These are phyloP conservation scores for Monilinia fructicola DNA, from an alignment of 2,329 filamentous ascomycete species.

Conservation along the genomic window DNA sequence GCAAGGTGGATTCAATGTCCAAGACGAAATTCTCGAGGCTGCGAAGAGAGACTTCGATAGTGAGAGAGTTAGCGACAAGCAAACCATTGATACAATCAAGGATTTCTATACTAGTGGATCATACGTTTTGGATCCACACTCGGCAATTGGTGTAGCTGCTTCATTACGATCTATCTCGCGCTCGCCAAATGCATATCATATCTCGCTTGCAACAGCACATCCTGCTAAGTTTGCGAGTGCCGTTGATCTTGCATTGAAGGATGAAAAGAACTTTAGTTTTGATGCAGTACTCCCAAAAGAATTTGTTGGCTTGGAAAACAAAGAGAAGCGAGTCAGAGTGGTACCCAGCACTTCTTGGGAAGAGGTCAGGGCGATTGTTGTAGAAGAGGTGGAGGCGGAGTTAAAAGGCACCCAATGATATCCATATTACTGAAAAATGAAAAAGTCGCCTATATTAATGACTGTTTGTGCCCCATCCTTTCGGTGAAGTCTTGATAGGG, in stretches of 20 bases:
- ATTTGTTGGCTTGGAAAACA: slow-evolving; percentile 75
- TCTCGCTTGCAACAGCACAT: slow-evolving; percentile 89
- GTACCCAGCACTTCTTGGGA: slow-evolving; percentile 63
- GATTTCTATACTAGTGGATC: slow-evolving; percentile 48
- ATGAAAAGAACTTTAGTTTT: slow-evolving; percentile 73
- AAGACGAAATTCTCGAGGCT: slow-evolving; percentile 66
- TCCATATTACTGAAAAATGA: slow-evolving; percentile 2
- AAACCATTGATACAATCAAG: slow-evolving; percentile 68
- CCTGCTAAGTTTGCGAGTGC: slow-evolving; percentile 91
- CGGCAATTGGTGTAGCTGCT: slow-evolving; percentile 81
- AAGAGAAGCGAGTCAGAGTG: slow-evolving; percentile 69
- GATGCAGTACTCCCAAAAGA: slow-evolving; percentile 75
- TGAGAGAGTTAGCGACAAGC: slow-evolving; percentile 65
- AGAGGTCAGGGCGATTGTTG: slow-evolving; percentile 72
- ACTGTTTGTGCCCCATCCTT: not conserved
- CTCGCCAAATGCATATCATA: slow-evolving; percentile 56
- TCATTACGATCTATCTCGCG: slow-evolving; percentile 66
- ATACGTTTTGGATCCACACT: slow-evolving; percentile 92
- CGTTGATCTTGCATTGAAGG: slow-evolving; percentile 75
- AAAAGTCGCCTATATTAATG: not conserved
- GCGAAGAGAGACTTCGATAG: slow-evolving; percentile 78
- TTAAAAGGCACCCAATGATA: slow-evolving; percentile 42
- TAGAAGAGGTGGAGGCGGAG: slow-evolving; percentile 69
- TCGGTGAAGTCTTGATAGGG: not conserved
- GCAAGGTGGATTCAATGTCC: slow-evolving; percentile 79